phyloP scores from a whole-genome alignment of 2,329 filamentous ascomycete species.

The Pestalotiopsis sp. region DNA sequence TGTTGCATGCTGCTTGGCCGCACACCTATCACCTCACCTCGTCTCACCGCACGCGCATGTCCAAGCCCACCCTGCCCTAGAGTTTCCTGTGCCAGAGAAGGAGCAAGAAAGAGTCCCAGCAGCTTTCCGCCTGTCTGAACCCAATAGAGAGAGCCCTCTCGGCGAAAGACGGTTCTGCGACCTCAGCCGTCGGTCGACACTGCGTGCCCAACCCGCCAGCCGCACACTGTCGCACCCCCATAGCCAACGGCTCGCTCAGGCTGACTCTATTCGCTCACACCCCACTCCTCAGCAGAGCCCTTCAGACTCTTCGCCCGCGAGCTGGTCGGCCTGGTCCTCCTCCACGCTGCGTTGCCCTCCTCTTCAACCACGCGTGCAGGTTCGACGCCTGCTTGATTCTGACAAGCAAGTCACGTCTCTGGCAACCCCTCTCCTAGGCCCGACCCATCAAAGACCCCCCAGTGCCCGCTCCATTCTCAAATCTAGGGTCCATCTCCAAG shows the following conservation, averaged over 20 bases:
- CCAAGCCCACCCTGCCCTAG: not conserved
- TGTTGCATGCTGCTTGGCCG: not conserved
- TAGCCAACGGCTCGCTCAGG: not conserved
- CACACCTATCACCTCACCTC: not conserved
- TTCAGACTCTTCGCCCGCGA: constrained; percentile 7
- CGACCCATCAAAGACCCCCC: not conserved
- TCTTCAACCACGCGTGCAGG: constrained; percentile 7
- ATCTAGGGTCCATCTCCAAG: constrained; percentile 6
- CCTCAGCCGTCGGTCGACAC: not conserved
- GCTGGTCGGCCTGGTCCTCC: not conserved
- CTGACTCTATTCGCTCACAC: constrained; percentile 10
- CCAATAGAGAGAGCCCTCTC: not conserved
- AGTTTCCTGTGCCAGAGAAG: not conserved
- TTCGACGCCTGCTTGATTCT: constrained; percentile 10
- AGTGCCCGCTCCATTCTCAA: not conserved
- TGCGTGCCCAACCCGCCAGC: not conserved
- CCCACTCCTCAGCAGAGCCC: constrained; percentile 8
- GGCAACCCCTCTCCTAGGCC: constrained; percentile 5
- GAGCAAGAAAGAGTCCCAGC: no score
- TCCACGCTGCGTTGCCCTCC: constrained; percentile 1
- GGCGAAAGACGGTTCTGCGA: not conserved
- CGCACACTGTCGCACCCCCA: not conserved
- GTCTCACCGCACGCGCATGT: not conserved
- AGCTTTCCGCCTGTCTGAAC: constrained; percentile 1
- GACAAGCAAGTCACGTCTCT: not conserved